Evolutionary conservation across 1,139 yeast species (phyloP), one percentile per base, ranked within the genome.

Genomic region (Blastobotrys aristatus): DNA sequence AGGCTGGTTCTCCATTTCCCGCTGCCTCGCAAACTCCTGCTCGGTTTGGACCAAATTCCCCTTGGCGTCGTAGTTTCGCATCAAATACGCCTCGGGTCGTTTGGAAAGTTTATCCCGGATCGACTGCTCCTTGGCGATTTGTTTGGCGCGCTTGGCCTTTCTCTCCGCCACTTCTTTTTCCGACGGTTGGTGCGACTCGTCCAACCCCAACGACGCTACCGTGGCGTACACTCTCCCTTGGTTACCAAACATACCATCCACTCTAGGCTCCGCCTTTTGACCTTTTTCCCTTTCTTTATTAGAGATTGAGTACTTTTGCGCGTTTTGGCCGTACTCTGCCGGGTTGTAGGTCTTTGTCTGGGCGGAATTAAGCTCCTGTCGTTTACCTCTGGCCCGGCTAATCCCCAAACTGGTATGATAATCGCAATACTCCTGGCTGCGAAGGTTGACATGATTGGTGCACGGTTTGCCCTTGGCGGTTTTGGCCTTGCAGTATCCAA

Each of bases 301-400:
- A 10, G 5, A 6, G 5, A 10, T 5, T 10, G 27, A 6, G 27
- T 24, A 24, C 27, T 24, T 24, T 24, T 24, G 27, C 27, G 27
- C 27, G 10, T 22, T 13, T 13, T 8, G n/a, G 29, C 40, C 4
- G 5, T 36, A 6, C 3, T 17, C 30, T 21, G 14, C 8, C 2
- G 66, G 70, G 33, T 57, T 57, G 50, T 56, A 56, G 43, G 59
- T 53, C 36, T 53, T 58, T n/a, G 64, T 53, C 29, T 51, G 49
- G 1, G 58, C 54, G 1, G 67, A 58, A 56, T 80, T 84, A 47
- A 89, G 71, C 63, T 88, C 96, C 74, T 86, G 78, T 56, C 97
- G 70, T 50, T 77, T 48, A 10, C 49, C 45, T 6, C 54, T 51
- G 13, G 58, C 45, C 29, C 55, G 33, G 36, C 77, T 74, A 48